Evolutionary conservation across 2,329 filamentous ascomycete species (phyloP).

Genomic region (Didymella keratinophila): DNA sequence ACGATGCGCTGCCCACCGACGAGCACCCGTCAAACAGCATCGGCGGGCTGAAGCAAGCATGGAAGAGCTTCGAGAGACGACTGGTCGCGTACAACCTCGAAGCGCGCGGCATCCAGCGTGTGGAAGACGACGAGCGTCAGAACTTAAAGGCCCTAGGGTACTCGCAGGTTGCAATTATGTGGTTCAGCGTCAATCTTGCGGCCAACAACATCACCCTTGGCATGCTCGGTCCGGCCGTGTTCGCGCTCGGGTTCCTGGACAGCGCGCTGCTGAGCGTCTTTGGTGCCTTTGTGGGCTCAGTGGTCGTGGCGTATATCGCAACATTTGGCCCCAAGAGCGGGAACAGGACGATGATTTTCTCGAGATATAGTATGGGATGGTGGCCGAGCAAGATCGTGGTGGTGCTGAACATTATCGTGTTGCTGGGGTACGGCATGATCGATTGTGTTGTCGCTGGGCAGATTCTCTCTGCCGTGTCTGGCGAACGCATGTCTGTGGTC

Average conservation of each 20-base stretch:
- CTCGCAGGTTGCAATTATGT: conserved; percentile 64
- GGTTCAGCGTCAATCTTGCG: conserved; percentile 69
- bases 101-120: conserved; percentile 67
- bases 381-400: conserved; percentile 71
- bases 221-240: conserved; percentile 67
- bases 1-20: conserved; percentile 30
- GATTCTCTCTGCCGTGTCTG: conserved; percentile 71
- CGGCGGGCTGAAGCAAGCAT: conserved; percentile 28
- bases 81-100: conserved; percentile 63
- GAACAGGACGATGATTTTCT: conserved; percentile 68
- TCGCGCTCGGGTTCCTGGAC: conserved; percentile 65
- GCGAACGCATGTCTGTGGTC: conserved; percentile 66
- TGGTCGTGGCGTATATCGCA: conserved; percentile 66
- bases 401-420: conserved; percentile 67
- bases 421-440: conserved; percentile 69
- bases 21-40: conserved; percentile 14
- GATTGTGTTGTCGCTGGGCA: conserved; percentile 73
- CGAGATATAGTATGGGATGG: conserved; percentile 69
- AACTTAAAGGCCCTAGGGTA: conserved; percentile 61
- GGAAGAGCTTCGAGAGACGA: conserved; percentile 51
- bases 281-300: conserved; percentile 63
- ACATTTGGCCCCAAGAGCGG: conserved; percentile 69
- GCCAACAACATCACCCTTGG: conserved; percentile 71
- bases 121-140: conserved; percentile 63
- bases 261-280: conserved; percentile 65